phyloP scores from a whole-genome alignment of 805 yeast species.

The Kazachstania psychrophila region DNA sequence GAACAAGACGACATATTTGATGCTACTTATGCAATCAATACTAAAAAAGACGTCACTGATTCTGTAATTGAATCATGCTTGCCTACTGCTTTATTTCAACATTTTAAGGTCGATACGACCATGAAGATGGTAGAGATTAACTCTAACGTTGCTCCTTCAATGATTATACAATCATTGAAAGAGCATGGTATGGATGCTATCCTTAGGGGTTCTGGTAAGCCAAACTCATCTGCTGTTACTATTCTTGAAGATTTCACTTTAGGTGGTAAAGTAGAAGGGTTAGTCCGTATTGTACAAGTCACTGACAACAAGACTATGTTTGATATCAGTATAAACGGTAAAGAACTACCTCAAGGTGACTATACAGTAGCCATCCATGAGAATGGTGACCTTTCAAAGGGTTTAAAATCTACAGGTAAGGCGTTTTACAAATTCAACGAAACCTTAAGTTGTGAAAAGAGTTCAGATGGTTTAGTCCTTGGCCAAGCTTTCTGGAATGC shows the following conservation, averaged over 20 bases:
- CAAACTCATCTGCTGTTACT: constrained; percentile 85
- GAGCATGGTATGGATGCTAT: constrained; percentile 79
- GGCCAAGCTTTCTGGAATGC: constrained; percentile 40
- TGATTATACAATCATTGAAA: constrained; percentile 58
- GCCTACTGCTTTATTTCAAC: background rate
- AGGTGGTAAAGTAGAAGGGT: constrained; percentile 53
- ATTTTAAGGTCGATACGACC: background rate
- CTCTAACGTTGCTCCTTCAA: constrained; percentile 71
- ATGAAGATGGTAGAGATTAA: constrained; percentile 34
- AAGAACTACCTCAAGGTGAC: constrained; percentile 41
- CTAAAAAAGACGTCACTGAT: background rate
- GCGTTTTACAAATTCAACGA: constrained; percentile 32
- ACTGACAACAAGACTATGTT: constrained; percentile 44
- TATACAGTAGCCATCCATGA: constrained; percentile 63
- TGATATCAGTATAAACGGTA: constrained; percentile 72
- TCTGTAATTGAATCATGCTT: background rate
- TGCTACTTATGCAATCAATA: constrained; percentile 66
- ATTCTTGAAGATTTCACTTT: constrained; percentile 61
- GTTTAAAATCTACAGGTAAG: constrained; percentile 58
- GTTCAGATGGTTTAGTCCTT: background rate
- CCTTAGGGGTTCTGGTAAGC: constrained; percentile 80
- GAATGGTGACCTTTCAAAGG: constrained; percentile 68
- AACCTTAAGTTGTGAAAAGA: constrained; percentile 6
- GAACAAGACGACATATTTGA: constrained; percentile 25
- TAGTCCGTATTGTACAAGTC: constrained; percentile 74